These are phyloP conservation scores for Cercis canadensis DNA, from an alignment of 306 rosid genomes.

Conservation along the genomic window DNA sequence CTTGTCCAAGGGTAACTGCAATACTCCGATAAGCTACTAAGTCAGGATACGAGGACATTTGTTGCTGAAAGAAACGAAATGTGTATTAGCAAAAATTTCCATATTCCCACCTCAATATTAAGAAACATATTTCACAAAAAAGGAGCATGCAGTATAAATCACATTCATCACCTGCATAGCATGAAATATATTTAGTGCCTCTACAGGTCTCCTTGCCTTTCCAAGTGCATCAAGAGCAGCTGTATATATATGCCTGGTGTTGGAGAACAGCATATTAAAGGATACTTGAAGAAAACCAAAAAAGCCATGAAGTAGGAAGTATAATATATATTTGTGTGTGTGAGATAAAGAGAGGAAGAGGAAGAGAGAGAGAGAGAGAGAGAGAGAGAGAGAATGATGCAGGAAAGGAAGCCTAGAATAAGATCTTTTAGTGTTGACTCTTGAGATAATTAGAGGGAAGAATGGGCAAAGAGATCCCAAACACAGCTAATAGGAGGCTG, in stretches of 20 bases:
- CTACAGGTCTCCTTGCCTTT: conserved; percentile 90
- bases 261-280: conserved; percentile 23
- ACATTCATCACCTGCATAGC: conserved; percentile 75
- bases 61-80: conserved; percentile 72
- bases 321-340: no score
- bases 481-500: no score
- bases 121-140: conserved; percentile 28
- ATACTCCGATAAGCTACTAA: conserved; percentile 87
- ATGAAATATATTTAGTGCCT: conserved; percentile 80
- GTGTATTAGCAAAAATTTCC: conserved; percentile 31
- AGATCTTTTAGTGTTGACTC: no score
- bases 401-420: no score
- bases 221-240: conserved; percentile 93
- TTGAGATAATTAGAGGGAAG: no score
- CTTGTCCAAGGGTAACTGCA: conserved; percentile 95
- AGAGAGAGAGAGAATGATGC: no score
- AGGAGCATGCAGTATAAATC: conserved; percentile 23
- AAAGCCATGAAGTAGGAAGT: conserved; percentile 20
- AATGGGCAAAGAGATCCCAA: no score
- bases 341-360: no score
- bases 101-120: conserved; percentile 33
- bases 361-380: no score
- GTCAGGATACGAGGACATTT: conserved; percentile 90
- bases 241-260: conserved; percentile 72
- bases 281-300: conserved; percentile 1